Evolutionary conservation across 1,284 basidiomycete genomes (phyloP).

Genomic region (Ceratobasidium sp.): DNA sequence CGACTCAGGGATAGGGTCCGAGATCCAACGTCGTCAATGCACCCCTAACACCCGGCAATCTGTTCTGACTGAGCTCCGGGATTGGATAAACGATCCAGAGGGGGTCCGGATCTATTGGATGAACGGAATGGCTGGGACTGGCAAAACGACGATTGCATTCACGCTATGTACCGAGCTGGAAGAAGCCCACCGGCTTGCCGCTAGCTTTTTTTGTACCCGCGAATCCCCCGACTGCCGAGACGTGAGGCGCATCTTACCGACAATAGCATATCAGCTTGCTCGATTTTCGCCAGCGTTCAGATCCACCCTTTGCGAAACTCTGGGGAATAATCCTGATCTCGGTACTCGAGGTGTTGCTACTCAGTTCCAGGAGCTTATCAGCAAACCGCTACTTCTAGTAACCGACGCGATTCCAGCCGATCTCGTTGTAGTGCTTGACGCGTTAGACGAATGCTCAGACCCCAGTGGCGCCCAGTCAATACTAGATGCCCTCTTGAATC

Average conservation of each 20-base stretch:
- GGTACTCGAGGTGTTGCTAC: not conserved
- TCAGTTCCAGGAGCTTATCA: not conserved
- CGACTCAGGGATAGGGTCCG: not conserved
- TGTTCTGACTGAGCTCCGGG: not conserved
- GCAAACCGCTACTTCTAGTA: not conserved
- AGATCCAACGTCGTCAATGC: not conserved
- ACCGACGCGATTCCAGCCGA: not conserved
- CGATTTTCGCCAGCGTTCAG: not conserved
- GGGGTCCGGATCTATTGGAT: conserved; percentile 1
- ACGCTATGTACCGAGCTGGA: not conserved
- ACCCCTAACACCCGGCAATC: conserved; percentile 11
- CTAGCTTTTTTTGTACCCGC: too few species aligned
- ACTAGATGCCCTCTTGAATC: not conserved
- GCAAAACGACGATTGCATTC: conserved; percentile 1
- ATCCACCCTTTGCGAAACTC: not conserved
- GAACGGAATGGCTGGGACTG: not conserved
- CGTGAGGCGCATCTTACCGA: not conserved
- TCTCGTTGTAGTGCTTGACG: conserved; percentile 22
- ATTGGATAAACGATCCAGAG: not conserved
- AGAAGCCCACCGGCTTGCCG: too few species aligned
- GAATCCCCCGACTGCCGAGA: not conserved
- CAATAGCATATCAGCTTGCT: conserved; percentile 4
- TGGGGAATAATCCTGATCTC: not conserved
- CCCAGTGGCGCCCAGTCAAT: not conserved
- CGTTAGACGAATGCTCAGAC: conserved; percentile 24